Conservation (phyloP, 2,329 filamentous ascomycete genomes). For the Alternaria alternata region DNA sequence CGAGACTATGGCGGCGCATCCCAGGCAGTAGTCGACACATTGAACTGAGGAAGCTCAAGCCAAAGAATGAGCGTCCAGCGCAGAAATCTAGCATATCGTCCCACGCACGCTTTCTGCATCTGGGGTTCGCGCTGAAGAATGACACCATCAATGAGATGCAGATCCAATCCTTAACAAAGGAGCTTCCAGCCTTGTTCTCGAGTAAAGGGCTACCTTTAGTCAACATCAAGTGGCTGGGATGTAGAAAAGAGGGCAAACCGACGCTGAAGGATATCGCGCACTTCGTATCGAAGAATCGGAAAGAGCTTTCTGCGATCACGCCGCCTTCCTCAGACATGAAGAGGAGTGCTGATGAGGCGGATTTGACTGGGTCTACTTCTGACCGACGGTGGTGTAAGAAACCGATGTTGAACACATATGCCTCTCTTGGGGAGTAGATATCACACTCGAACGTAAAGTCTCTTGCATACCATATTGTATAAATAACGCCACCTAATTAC, state of each 20-base stretch:
- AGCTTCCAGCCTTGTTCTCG: background rate
- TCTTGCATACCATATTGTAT: background rate
- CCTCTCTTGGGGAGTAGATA: background rate
- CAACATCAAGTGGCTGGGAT: background rate
- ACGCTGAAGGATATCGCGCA: background rate
- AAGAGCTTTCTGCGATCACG: background rate
- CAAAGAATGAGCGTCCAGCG: background rate
- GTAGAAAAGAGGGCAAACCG: background rate
- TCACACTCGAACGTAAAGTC: background rate
- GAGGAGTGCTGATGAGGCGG: background rate
- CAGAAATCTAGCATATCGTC: background rate
- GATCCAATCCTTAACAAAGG: background rate
- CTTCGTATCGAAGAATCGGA: background rate
- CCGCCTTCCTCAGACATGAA: background rate
- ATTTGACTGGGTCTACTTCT: background rate
- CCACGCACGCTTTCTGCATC: slow-evolving; percentile 9
- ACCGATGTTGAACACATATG: background rate
- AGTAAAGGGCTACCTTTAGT: background rate
- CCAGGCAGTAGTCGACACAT: slow-evolving; percentile 11
- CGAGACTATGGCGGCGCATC: background rate
- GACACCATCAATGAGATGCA: background rate
- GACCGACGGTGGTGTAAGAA: background rate
- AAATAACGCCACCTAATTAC: background rate
- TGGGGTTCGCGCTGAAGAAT: slow-evolving; percentile 8
- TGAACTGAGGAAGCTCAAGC: slow-evolving; percentile 8